A percentile compares a stretch with the other conserved stretches of the same genome.
phyloP scores from a whole-genome alignment of 2,329 filamentous ascomycete species.

The Leptographium radiaticola region DNA sequence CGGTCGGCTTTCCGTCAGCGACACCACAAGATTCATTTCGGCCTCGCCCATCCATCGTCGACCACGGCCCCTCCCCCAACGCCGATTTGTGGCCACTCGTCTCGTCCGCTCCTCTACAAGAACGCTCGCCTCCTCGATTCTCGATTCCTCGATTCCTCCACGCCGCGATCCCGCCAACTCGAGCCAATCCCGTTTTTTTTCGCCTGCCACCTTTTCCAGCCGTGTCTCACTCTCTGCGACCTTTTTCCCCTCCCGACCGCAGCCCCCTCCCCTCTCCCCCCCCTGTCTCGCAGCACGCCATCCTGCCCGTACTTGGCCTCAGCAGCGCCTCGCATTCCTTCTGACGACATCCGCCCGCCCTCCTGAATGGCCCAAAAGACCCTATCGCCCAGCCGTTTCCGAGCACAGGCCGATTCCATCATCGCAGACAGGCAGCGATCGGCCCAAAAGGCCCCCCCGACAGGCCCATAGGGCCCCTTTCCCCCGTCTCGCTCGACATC shows the following conservation, averaged over 20 bases:
- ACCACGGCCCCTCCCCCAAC: not conserved
- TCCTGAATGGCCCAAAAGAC: slow-evolving; percentile 5
- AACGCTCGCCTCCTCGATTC: too few relatives aligned
- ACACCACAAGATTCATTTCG: not conserved
- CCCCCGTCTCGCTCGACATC: not conserved
- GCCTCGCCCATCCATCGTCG: not conserved
- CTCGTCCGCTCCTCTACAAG: not conserved
- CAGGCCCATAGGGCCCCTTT: too few relatives aligned
- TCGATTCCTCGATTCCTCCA: not conserved
- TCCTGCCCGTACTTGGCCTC: slow-evolving; percentile 8
- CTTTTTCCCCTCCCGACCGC: not conserved
- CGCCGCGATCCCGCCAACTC: not conserved
- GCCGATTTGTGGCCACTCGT: not conserved
- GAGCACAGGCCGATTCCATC: not conserved
- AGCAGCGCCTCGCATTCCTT: not conserved
- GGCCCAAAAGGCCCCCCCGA: not conserved
- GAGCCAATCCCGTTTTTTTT: not conserved
- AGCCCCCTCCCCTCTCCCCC: not conserved
- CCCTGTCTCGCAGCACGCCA: slow-evolving; percentile 10
- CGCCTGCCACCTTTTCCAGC: not conserved
- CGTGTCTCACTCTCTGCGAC: not conserved
- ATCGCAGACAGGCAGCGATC: not conserved
- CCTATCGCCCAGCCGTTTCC: not conserved
- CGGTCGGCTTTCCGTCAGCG: not conserved
- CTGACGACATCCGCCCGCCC: slow-evolving; percentile 1